Base-by-base conservation (phyloP, 305 asterid genomes). In the Fraxinus angustifolia region DNA sequence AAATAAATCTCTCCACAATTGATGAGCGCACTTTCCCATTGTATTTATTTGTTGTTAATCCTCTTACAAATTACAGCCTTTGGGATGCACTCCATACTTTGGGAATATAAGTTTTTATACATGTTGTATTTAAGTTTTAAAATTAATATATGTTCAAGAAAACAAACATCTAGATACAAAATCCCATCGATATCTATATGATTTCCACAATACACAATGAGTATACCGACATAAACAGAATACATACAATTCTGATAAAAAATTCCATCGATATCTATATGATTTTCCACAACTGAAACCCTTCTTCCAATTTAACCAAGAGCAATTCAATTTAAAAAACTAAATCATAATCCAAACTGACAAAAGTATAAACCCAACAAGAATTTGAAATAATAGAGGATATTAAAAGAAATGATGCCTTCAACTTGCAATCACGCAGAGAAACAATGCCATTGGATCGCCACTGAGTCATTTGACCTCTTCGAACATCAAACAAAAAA, bases 381-480 rank as follows among this genome's bases (percentile, higher is more conserved):
- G 17, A 8, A 6, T 67, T 26, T 67, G 19, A 10, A 10, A 65
- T 3, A 65, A 23, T 3, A 3, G 45, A 14, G 17, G 19, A 6
- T 26, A 53, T 12, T 3, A 38, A 3, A 48, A 33, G 21, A 16
- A 68, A 48, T 3, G n/a, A 70, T 80, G 67, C 98, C 97, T 96
- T 96, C 86, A 96, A 87, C 85, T 93, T 96, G 84, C 97, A 88
- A 85, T 96, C 98, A 38, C 99, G 96, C 89, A 94, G 81, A 72
- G 97, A 97, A 33, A 96, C 99, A 71, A 96, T 96, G 80, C 99
- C 99, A 62, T 98, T 96, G 82, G 99, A 91, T 81, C 97, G 94
- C 99, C 99, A 94, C 53, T 98, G 92, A 50, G 91, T 87, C 84
- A 85, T 70, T 79, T 96, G 93, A 85, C 76, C 26, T 23, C 26